Percentiles rank a stretch among this genome's conserved stretches.
Evolutionary conservation across 805 yeast genomes (phyloP).

Genomic region (Maudiozyma serrabonitensis): DNA sequence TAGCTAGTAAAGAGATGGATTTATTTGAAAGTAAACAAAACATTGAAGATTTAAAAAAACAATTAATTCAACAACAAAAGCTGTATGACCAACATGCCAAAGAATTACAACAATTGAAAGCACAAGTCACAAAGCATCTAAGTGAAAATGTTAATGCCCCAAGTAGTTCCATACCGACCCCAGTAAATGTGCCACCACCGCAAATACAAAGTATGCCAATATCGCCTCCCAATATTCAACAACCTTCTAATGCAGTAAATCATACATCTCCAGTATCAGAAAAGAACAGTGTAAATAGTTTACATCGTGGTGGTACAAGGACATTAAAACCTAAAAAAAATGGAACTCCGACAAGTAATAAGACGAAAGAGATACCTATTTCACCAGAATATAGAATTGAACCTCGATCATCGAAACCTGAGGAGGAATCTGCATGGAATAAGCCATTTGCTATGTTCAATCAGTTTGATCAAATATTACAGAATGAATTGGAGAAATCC

Average conservation of each 20-base stretch:
- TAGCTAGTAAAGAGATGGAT: constrained; percentile 63
- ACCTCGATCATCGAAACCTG: neutral
- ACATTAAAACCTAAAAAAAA: neutral
- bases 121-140: constrained; percentile 24
- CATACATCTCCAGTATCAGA: neutral
- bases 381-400: neutral
- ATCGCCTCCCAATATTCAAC: too few relatives aligned
- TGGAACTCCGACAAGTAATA: neutral
- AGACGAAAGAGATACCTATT: neutral
- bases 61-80: constrained; percentile 41
- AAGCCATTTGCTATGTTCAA: constrained; percentile 55
- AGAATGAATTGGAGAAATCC: constrained; percentile 52
- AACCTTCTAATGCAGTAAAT: too few relatives aligned
- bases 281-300: neutral
- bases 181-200: neutral
- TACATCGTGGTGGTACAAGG: neutral
- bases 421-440: constrained; percentile 31
- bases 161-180: neutral
- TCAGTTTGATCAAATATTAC: constrained; percentile 58
- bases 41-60: constrained; percentile 38
- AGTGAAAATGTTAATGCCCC: constrained; percentile 2
- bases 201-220: neutral
- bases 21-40: constrained; percentile 53
- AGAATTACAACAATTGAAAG: constrained; percentile 28
- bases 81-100: constrained; percentile 34